phyloP scores from a whole-genome alignment of 768 basidiomycete genomes.

The Austroboletus eburneus region DNA sequence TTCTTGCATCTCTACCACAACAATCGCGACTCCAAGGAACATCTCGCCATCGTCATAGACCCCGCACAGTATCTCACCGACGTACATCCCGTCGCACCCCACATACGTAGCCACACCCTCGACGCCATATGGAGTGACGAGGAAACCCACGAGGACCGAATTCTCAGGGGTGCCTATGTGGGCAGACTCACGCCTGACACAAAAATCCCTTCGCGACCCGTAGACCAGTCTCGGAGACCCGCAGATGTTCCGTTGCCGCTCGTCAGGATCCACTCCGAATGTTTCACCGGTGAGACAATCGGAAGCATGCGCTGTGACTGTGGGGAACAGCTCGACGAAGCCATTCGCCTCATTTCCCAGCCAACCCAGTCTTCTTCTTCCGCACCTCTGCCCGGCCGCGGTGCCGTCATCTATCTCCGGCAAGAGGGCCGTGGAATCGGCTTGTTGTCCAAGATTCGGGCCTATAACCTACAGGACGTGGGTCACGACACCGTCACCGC shows the following conservation, averaged over 20 bases:
- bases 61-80: constrained; percentile 72
- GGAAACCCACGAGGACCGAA: constrained; percentile 92
- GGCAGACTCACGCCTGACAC: constrained; percentile 68
- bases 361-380: constrained; percentile 48
- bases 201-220: constrained; percentile 39
- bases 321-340: constrained; percentile 97
- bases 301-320: constrained; percentile 99
- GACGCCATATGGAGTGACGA: constrained; percentile 79
- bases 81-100: constrained; percentile 35
- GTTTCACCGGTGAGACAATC: constrained; percentile 97
- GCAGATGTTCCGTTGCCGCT: constrained; percentile 64
- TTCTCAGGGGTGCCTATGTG: constrained; percentile 90
- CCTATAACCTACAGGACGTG: constrained; percentile 96
- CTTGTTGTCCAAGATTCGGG: constrained; percentile 89
- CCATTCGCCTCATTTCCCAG: constrained; percentile 83
- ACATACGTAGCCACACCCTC: constrained; percentile 76
- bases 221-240: constrained; percentile 12
- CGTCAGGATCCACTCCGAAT: constrained; percentile 96
- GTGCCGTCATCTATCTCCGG: constrained; percentile 90
- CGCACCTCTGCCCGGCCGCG: constrained; percentile 69
- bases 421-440: constrained; percentile 99
- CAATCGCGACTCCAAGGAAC: constrained; percentile 88
- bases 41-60: constrained; percentile 93
- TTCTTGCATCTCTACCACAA: constrained; percentile 97
- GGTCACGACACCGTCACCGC: constrained; percentile 99